phyloP scores from a whole-genome alignment of 2,329 filamentous ascomycete species.

The Beauveria rudraprayagi region DNA sequence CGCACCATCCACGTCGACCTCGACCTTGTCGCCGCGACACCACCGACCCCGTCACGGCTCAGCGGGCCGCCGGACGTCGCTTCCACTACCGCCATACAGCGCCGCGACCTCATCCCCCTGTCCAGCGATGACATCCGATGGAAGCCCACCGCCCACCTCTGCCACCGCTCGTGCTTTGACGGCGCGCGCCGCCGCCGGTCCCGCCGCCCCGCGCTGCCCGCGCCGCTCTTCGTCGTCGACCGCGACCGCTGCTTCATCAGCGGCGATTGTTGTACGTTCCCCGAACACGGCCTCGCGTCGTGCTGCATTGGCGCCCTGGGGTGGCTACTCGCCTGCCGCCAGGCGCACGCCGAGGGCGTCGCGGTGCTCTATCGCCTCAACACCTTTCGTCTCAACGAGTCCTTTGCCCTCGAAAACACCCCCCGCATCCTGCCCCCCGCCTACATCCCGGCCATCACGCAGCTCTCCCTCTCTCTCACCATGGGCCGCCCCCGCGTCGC shows the following conservation, averaged over 20 bases:
- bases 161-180: conserved; percentile 1
- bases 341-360: conserved; percentile 3
- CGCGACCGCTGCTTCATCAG: conserved; percentile 2
- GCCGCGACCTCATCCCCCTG: background rate
- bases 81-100: background rate
- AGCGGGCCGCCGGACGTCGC: background rate
- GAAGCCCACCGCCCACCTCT: background rate
- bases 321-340: conserved; percentile 8
- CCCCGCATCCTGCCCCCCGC: background rate
- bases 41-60: background rate
- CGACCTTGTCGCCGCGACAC: background rate
- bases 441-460: background rate
- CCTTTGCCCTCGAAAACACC: conserved; percentile 5
- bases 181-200: background rate
- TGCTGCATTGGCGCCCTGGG: conserved; percentile 1
- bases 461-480: conserved; percentile 1
- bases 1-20: conserved; percentile 7
- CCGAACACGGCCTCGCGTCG: background rate
- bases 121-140: background rate
- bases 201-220: background rate
- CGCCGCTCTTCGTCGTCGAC: conserved; percentile 6
- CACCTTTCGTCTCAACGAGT: conserved; percentile 5
- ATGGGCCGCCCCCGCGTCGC: background rate
- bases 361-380: conserved; percentile 6
- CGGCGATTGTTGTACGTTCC: background rate